phyloP scores from a whole-genome alignment of 352 stramenopile genomes.

The Saprolegnia parasitica region DNA sequence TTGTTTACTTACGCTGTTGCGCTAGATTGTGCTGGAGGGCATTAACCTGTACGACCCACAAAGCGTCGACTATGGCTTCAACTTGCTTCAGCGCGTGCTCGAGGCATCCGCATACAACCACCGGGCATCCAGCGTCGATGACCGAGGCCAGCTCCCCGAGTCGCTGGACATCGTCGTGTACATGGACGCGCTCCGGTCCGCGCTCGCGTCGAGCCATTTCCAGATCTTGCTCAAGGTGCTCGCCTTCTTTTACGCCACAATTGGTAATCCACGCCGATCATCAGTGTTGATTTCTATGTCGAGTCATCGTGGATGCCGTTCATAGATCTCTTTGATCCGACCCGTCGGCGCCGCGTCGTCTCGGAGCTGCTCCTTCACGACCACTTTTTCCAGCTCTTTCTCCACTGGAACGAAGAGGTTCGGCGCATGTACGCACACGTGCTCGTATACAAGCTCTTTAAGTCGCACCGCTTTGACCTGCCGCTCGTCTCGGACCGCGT shows the following conservation, averaged over 20 bases:
- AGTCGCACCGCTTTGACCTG: slow-evolving; percentile 68
- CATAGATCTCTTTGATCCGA: slow-evolving; percentile 61
- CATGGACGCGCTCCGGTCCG: slow-evolving; percentile 57
- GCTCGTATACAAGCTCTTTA: slow-evolving; percentile 77
- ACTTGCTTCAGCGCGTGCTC: slow-evolving; percentile 69
- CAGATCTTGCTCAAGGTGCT: slow-evolving; percentile 83
- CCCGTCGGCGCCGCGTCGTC: slow-evolving; percentile 56
- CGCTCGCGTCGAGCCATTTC: slow-evolving; percentile 67
- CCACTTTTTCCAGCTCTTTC: slow-evolving; percentile 83
- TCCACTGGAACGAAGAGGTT: slow-evolving; percentile 88
- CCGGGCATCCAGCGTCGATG: neutral
- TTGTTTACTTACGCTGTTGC: neutral
- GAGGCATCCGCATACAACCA: slow-evolving; percentile 41
- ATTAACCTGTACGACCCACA: slow-evolving; percentile 78
- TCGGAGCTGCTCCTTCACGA: slow-evolving; percentile 71
- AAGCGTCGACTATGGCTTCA: slow-evolving; percentile 82
- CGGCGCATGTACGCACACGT: slow-evolving; percentile 83
- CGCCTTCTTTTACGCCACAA: slow-evolving; percentile 79
- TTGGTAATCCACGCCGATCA: slow-evolving; percentile 37
- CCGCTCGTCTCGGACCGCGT: slow-evolving; percentile 68
- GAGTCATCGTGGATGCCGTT: neutral
- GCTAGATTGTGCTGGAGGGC: slow-evolving; percentile 58
- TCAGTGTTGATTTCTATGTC: neutral
- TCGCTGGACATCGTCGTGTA: slow-evolving; percentile 73
- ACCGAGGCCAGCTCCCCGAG: slow-evolving; percentile 29